These are phyloP conservation scores for Bimuria novae-zelandiae DNA, from an alignment of 2,329 filamentous ascomycete species.

Conservation along the genomic window DNA sequence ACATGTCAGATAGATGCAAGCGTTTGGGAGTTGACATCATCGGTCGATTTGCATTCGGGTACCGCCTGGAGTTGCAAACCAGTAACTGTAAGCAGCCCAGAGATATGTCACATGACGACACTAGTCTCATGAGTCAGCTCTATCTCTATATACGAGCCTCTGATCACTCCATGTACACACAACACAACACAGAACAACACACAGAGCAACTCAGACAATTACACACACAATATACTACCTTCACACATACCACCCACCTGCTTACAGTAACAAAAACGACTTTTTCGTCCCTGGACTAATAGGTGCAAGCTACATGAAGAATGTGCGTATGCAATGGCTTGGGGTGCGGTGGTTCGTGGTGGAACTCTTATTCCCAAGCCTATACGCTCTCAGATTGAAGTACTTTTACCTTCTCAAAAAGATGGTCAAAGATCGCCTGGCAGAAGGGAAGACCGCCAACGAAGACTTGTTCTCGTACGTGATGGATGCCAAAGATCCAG, in stretches of 20 bases:
- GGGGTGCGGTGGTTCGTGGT: background rate
- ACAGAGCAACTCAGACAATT: too few species aligned
- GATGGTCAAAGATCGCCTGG: constrained; percentile 5
- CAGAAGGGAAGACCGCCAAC: constrained; percentile 11
- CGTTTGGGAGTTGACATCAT: constrained; percentile 45
- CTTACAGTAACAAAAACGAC: too few species aligned
- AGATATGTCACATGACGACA: too few species aligned
- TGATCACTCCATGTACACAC: too few species aligned
- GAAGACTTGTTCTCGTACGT: constrained; percentile 49
- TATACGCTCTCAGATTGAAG: constrained; percentile 6
- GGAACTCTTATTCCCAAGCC: background rate
- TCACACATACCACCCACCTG: too few species aligned
- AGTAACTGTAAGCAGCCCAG: constrained; percentile 32
- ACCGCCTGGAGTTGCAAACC: constrained; percentile 28
- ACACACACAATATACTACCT: too few species aligned
- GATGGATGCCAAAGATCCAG: constrained; percentile 44
- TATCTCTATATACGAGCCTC: too few species aligned
- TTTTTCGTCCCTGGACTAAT: constrained; percentile 12
- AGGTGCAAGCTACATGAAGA: background rate
- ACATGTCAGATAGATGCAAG: constrained; percentile 11
- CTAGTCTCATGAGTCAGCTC: too few species aligned
- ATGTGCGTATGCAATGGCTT: constrained; percentile 6
- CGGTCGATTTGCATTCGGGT: constrained; percentile 43
- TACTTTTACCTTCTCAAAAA: constrained; percentile 1
- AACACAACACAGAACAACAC: too few species aligned